Percentiles rank a stretch among this genome's conserved stretches.
These are phyloP conservation scores for Nannizziopsis arthrosporioides DNA, from an alignment of 2,329 filamentous ascomycete genomes.

Conservation along the genomic window DNA sequence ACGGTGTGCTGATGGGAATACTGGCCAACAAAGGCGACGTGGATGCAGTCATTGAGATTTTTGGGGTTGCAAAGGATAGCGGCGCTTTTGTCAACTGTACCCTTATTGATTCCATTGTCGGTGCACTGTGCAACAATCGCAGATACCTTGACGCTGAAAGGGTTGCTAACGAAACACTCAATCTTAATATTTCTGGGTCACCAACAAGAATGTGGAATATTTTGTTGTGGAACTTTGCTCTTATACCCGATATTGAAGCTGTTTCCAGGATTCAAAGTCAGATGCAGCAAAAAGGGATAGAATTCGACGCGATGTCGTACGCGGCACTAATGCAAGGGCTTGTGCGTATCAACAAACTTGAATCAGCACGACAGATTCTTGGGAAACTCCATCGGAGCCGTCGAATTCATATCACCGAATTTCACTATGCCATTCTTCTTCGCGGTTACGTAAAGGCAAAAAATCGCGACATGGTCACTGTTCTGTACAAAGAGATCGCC, in stretches of 20 bases:
- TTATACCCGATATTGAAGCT: conserved; percentile 47
- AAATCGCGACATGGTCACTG: conserved; percentile 39
- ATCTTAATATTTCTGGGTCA: conserved; percentile 40
- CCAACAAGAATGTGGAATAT: conserved; percentile 65
- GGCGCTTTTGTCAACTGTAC: conserved; percentile 42
- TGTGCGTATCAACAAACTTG: conserved; percentile 41
- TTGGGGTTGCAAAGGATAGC: conserved; percentile 48
- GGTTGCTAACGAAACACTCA: conserved; percentile 47
- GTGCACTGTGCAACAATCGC: conserved; percentile 53
- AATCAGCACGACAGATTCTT: conserved; percentile 45
- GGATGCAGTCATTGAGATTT: conserved; percentile 53
- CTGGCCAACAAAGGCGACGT: conserved; percentile 62
- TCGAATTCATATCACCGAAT: conserved; percentile 30
- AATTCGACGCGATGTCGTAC: conserved; percentile 48
- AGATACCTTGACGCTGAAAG: conserved; percentile 45
- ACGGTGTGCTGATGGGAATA: conserved; percentile 62
- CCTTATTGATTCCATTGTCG: conserved; percentile 55
- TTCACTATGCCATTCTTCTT: conserved; percentile 39
- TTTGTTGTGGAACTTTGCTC: conserved; percentile 57
- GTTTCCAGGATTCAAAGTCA: conserved; percentile 43
- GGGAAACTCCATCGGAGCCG: conserved; percentile 29
- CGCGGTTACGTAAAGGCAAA: conserved; percentile 40
- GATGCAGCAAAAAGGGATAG: conserved; percentile 44
- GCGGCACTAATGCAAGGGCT: conserved; percentile 50
- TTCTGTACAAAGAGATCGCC: conserved; percentile 37